These are phyloP conservation scores for Ambrosia hybrid DNA, from an alignment of 140 eudicot species.

Conservation along the genomic window DNA sequence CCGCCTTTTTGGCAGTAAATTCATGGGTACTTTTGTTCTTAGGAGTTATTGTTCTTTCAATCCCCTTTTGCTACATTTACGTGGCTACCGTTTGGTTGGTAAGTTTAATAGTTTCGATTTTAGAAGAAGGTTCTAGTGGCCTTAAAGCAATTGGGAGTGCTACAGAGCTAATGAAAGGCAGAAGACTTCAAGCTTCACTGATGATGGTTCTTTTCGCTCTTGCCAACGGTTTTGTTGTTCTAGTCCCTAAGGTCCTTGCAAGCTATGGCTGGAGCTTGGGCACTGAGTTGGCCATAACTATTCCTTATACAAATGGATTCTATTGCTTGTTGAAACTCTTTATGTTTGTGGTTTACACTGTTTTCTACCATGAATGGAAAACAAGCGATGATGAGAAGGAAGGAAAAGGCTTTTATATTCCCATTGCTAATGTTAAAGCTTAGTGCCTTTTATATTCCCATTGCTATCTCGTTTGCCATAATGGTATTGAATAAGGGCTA, in stretches of 20 bases:
- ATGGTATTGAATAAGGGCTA: neutral
- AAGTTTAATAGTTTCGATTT: conserved; percentile 44
- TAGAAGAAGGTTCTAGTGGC: conserved; percentile 40
- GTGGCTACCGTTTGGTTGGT: conserved; percentile 33
- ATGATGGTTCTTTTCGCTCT: conserved; percentile 26
- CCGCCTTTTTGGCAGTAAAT: conserved; percentile 7
- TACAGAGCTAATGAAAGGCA: conserved; percentile 34
- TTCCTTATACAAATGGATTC: conserved; percentile 20
- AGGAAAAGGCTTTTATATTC: conserved; percentile 23
- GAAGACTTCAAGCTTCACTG: conserved; percentile 24
- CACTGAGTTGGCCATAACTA: conserved; percentile 11
- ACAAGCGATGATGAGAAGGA: conserved; percentile 24
- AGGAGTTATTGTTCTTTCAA: conserved; percentile 18
- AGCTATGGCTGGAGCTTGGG: neutral
- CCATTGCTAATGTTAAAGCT: conserved; percentile 22
- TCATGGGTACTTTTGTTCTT: conserved; percentile 10
- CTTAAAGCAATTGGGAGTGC: conserved; percentile 37
- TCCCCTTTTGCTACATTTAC: conserved; percentile 31
- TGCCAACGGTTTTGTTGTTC: neutral
- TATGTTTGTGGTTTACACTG: conserved; percentile 32
- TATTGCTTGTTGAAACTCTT: conserved; percentile 17
- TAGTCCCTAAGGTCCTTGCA: neutral
- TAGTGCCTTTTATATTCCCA: conserved; percentile 24
- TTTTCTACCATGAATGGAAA: conserved; percentile 36
- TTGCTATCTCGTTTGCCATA: neutral